Evolutionary conservation across 805 yeast species (phyloP), one percentile per base, ranked within the genome.

Genomic region (Candida palmyrensis): DNA sequence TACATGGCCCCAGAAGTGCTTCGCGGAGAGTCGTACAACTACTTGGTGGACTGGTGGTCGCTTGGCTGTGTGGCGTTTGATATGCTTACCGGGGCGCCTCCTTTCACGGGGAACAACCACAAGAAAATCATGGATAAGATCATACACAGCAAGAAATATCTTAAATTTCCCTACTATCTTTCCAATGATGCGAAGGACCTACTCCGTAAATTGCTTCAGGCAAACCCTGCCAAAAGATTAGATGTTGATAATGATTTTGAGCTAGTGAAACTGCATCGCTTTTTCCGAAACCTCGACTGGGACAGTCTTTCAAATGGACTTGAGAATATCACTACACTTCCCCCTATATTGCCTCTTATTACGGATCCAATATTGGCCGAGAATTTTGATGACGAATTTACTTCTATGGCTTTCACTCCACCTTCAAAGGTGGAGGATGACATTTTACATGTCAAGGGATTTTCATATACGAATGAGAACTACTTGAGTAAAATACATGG

Each of bases 1-100:
- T 66, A 66, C 42, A 66, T 66, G 72, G 72, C 72, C 0, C 72
- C 72, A 2, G 72, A 66, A 38, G 59, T 66, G n/a, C 45, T 66
- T 23, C 51, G 50, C 30, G 68, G 68, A 12, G 66, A 65, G 17
- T 47, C 54, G 3, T 66, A 66, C 35, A 66, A 62, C 34, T 66
- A 57, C 39, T 51, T 58, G 3, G 72, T 66, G 4, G 72, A 66
- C 42, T 66, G 72, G 72, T 66, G 72, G 72, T 64, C 68, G 29
- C 47, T 66, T 32, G 72, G 72, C 2, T 63, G 70, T 35, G 68
- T 66, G 15, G 55, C 67, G 0, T 66, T 42, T 45, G 72, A 66
- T 42, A 49, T 66, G 45, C 49, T 66, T 36, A 64, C 68, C 2
- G 72, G 72, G 0, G 54, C 61, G 11, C 71, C 72, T 4, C 72